These are phyloP conservation scores for Trichoderma sp. DNA, from an alignment of 2,329 filamentous ascomycete genomes.

Conservation along the genomic window DNA sequence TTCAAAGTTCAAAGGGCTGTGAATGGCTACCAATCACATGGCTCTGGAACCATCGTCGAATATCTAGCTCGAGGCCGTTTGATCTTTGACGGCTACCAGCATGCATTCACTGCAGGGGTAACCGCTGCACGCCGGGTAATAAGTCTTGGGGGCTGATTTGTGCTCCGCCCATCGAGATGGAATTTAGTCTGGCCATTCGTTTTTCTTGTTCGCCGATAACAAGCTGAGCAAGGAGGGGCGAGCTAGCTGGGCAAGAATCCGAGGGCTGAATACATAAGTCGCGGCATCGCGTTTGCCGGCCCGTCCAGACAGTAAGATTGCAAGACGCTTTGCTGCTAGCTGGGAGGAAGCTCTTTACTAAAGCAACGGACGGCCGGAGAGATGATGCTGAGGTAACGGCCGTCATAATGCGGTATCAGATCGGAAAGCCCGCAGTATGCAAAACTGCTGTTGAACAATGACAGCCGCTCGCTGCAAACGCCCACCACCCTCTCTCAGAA, in stretches of 20 bases:
- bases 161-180: conserved; percentile 12
- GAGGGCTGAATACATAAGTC: not conserved
- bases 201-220: conserved; percentile 12
- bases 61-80: conserved; percentile 13
- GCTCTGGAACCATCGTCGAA: not conserved
- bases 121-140: conserved; percentile 17
- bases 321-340: not conserved
- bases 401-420: not conserved
- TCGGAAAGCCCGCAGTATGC: not conserved
- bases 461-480: not conserved
- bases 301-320: not conserved
- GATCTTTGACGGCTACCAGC: conserved; percentile 18
- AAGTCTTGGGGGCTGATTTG: conserved; percentile 11
- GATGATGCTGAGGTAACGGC: not conserved
- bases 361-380: not conserved
- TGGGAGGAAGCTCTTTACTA: not conserved
- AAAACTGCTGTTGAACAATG: not conserved
- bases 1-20: conserved; percentile 1
- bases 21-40: conserved; percentile 17
- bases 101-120: conserved; percentile 19
- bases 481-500: not conserved
- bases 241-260: not conserved
- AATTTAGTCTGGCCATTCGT: not conserved
- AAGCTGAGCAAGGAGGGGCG: not conserved
- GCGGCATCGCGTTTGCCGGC: not conserved